Percentiles rank a stretch among this genome's conserved stretches.
Conservation (phyloP, 2,329 filamentous ascomycete species). For the Aspergillus bombycis region DNA sequence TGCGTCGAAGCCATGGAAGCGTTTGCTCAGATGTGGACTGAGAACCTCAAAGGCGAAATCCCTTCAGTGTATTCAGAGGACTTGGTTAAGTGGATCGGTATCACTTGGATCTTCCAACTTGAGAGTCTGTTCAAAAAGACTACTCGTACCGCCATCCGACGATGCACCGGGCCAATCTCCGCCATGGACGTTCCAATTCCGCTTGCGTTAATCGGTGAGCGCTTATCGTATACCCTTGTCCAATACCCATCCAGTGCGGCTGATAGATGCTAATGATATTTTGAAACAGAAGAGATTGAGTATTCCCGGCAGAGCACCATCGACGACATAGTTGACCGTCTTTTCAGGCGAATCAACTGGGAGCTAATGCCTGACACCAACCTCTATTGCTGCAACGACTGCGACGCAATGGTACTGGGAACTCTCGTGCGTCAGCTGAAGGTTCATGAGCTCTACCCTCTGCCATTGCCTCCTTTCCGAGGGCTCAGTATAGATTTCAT, state of each 20-base stretch:
- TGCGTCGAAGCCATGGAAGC: conserved; percentile 49
- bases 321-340: background rate
- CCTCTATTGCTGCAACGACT: conserved; percentile 6
- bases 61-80: background rate
- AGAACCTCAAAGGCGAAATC: conserved; percentile 18
- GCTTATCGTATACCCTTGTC: background rate
- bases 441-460: conserved; percentile 5
- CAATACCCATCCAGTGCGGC: background rate
- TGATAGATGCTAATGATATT: background rate
- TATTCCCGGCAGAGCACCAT: background rate
- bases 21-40: conserved; percentile 49
- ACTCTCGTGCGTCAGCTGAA: background rate
- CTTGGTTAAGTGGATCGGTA: conserved; percentile 25
- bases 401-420: conserved; percentile 5
- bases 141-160: conserved; percentile 7
- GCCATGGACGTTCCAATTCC: background rate
- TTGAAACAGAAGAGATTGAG: background rate
- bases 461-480: background rate
- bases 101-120: conserved; percentile 9
- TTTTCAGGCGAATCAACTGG: conserved; percentile 6
- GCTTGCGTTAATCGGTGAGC: background rate
- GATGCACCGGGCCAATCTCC: background rate
- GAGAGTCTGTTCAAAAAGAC: background rate
- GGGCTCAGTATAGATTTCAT: background rate
- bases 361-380: background rate